These are phyloP conservation scores for Colletotrichum lini DNA, from an alignment of 2,329 filamentous ascomycete genomes.

Conservation along the genomic window DNA sequence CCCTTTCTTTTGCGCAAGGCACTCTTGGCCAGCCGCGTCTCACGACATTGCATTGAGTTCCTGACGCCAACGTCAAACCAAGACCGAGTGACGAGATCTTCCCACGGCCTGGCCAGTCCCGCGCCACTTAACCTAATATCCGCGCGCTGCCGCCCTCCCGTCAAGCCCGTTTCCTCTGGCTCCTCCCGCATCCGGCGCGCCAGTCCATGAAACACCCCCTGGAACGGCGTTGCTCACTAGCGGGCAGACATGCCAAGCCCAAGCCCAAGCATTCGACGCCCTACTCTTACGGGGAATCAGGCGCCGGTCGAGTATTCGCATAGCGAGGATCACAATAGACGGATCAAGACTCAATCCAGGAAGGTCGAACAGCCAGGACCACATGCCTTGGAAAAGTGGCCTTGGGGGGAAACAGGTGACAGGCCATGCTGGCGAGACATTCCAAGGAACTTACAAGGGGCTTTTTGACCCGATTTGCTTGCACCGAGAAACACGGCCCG, in stretches of 20 bases:
- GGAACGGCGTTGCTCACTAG: slow-evolving; percentile 3
- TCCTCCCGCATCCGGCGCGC: slow-evolving; percentile 25
- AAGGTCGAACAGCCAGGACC: slow-evolving; percentile 19
- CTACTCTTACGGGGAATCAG: slow-evolving; percentile 27
- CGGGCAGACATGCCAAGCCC: background rate
- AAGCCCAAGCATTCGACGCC: slow-evolving; percentile 12
- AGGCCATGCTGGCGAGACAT: slow-evolving; percentile 14
- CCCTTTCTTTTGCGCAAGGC: background rate
- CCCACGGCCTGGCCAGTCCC: slow-evolving; percentile 16
- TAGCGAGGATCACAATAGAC: slow-evolving; percentile 24
- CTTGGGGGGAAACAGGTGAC: background rate
- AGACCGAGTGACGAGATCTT: slow-evolving; percentile 3
- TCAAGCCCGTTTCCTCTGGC: slow-evolving; percentile 20
- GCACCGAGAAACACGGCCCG: slow-evolving; percentile 35
- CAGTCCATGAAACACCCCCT: slow-evolving; percentile 13
- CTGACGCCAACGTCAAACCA: slow-evolving; percentile 14
- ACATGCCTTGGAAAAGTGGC: slow-evolving; percentile 21
- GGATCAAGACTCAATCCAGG: slow-evolving; percentile 10
- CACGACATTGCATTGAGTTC: slow-evolving; percentile 24
- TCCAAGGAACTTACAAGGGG: slow-evolving; percentile 6
- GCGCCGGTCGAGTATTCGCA: slow-evolving; percentile 12
- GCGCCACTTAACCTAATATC: slow-evolving; percentile 22
- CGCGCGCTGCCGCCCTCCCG: slow-evolving; percentile 27
- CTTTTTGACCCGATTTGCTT: slow-evolving; percentile 3
- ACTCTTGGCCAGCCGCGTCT: slow-evolving; percentile 20